A percentile compares a stretch with the other conserved stretches of the same genome.
These are phyloP conservation scores for Apophysomyces sp. DNA, from an alignment of 371 early-diverging fungal genomes.

Conservation along the genomic window DNA sequence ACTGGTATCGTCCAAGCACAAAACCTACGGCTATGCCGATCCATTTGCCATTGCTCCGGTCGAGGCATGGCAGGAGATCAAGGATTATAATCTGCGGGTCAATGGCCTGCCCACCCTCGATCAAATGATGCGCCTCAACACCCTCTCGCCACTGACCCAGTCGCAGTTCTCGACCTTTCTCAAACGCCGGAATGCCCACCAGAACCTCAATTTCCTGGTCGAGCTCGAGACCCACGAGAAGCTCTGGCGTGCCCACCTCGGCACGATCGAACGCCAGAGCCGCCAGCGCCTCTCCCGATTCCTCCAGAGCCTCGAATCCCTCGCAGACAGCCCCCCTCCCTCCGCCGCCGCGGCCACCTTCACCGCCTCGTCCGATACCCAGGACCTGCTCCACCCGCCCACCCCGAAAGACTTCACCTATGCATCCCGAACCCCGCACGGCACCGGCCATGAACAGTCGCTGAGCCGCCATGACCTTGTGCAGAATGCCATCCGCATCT, in stretches of 20 bases:
- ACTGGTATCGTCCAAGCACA: constrained; percentile 19
- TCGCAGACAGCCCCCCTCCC: constrained; percentile 12
- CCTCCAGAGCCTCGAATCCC: constrained; percentile 19
- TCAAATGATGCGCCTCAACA: constrained; percentile 44
- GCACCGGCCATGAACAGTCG: constrained; percentile 15
- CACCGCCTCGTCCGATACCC: constrained; percentile 30
- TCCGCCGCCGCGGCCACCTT: neutral
- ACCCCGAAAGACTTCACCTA: constrained; percentile 12
- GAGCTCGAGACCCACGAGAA: constrained; percentile 49
- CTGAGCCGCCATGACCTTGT: constrained; percentile 37
- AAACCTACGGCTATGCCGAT: constrained; percentile 39
- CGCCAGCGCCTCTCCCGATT: constrained; percentile 37
- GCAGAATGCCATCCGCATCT: constrained; percentile 47
- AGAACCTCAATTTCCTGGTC: constrained; percentile 43
- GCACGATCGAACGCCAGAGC: constrained; percentile 28
- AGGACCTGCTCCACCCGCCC: constrained; percentile 19
- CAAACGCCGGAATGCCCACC: constrained; percentile 33
- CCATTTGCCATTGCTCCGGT: constrained; percentile 47
- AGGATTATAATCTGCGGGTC: constrained; percentile 47
- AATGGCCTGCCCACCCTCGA: constrained; percentile 53
- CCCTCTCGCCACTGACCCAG: constrained; percentile 39
- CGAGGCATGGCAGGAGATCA: constrained; percentile 53
- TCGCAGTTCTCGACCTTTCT: constrained; percentile 41
- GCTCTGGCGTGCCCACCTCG: constrained; percentile 42
- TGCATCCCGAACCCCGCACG: constrained; percentile 30